Conservation (phyloP, 2,329 filamentous ascomycete species). For the Dactylellina cionopaga region DNA sequence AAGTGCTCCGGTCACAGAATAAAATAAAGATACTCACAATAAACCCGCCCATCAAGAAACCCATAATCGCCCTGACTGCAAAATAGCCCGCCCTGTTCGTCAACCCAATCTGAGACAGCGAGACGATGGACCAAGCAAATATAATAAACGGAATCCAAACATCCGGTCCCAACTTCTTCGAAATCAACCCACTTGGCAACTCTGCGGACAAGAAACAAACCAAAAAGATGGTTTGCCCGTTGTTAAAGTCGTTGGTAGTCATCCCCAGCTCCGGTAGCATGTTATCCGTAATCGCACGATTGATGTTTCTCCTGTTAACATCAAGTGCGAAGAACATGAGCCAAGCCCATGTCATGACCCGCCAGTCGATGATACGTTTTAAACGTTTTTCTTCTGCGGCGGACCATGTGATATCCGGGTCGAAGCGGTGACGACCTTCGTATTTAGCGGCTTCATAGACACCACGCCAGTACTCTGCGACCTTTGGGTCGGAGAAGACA, state of each 20-base stretch:
- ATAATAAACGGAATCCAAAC: conserved; percentile 64
- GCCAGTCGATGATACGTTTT: conserved; percentile 61
- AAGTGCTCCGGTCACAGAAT: not conserved
- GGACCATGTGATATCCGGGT: conserved; percentile 64
- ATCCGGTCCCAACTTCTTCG: conserved; percentile 66
- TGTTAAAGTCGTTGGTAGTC: conserved; percentile 64
- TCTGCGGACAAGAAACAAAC: conserved; percentile 65
- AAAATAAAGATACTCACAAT: conserved; percentile 61
- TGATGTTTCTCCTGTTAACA: conserved; percentile 65
- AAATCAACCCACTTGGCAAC: conserved; percentile 65
- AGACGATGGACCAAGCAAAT: conserved; percentile 62
- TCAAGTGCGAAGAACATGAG: conserved; percentile 66
- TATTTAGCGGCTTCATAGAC: conserved; percentile 68
- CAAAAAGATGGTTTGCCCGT: conserved; percentile 62
- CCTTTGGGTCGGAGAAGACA: conserved; percentile 65
- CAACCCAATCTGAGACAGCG: conserved; percentile 61
- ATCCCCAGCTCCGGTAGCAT: conserved; percentile 61
- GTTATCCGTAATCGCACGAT: conserved; percentile 60
- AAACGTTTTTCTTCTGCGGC: conserved; percentile 65
- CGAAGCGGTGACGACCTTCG: conserved; percentile 63
- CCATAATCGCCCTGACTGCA: conserved; percentile 63
- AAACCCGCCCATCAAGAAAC: conserved; percentile 66
- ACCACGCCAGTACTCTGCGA: conserved; percentile 67
- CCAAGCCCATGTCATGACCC: conserved; percentile 63
- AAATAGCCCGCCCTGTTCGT: conserved; percentile 61